phyloP scores from a whole-genome alignment of 306 rosid genomes.

The Clitoria ternatea region DNA sequence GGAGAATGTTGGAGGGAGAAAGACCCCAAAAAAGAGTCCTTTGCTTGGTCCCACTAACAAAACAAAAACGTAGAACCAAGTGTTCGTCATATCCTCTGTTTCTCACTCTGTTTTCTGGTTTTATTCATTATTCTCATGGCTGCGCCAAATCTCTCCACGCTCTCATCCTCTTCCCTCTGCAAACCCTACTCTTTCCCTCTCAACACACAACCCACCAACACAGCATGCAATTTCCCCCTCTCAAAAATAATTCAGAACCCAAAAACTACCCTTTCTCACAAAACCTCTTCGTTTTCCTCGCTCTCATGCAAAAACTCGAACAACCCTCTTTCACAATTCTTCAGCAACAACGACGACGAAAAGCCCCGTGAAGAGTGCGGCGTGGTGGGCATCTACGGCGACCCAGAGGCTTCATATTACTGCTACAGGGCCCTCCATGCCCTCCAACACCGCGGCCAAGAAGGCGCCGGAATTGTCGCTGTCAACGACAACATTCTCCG shows the following conservation, averaged over 20 bases:
- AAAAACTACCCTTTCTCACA: conserved; percentile 4
- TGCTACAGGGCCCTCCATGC: conserved; percentile 84
- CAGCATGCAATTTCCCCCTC: no score
- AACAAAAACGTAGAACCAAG: not conserved
- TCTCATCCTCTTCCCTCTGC: conserved; percentile 31
- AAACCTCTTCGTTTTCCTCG: not conserved
- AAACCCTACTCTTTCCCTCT: conserved; percentile 14
- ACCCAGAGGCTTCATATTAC: conserved; percentile 70
- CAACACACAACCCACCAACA: not conserved
- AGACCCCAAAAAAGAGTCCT: not conserved
- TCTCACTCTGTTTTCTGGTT: not conserved
- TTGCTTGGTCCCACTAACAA: not conserved
- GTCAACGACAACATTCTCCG: conserved; percentile 52
- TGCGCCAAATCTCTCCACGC: conserved; percentile 16
- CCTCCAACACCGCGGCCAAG: conserved; percentile 96
- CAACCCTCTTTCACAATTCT: not conserved
- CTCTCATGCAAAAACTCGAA: conserved; percentile 32
- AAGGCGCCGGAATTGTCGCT: conserved; percentile 84
- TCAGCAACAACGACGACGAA: conserved; percentile 41
- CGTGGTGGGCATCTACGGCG: conserved; percentile 79
- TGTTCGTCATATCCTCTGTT: not conserved
- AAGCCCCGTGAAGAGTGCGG: conserved; percentile 97
- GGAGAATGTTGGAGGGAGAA: not conserved
- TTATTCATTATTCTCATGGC: conserved; percentile 19
- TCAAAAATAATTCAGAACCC: no score